A percentile compares a stretch with the other conserved stretches of the same genome.
These are phyloP conservation scores for Monilinia aucupariae DNA, from an alignment of 2,329 filamentous ascomycete species.

Conservation along the genomic window DNA sequence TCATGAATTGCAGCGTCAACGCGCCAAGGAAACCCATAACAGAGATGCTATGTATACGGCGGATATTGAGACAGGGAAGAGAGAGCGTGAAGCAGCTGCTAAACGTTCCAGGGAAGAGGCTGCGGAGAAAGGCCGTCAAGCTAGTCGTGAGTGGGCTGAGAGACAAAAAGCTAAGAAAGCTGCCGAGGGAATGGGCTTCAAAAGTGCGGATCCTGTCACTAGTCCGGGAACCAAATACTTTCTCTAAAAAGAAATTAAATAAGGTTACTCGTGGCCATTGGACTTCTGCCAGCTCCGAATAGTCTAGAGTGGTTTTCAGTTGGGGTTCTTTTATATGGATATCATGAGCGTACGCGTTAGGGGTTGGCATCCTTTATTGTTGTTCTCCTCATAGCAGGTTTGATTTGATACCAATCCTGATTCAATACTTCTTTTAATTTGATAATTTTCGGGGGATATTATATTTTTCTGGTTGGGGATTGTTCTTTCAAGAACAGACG, in stretches of 20 bases:
- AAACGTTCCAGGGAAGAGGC: constrained; percentile 54
- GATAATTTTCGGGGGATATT: background rate
- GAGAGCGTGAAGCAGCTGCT: constrained; percentile 49
- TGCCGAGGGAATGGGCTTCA: constrained; percentile 15
- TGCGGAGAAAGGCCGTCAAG: constrained; percentile 54
- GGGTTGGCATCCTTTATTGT: background rate
- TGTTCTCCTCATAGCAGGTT: background rate
- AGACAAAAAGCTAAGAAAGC: constrained; percentile 40
- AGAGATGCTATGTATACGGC: constrained; percentile 46
- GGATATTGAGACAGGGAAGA: constrained; percentile 48
- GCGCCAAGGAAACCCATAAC: constrained; percentile 50
- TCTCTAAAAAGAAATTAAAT: constrained; percentile 14
- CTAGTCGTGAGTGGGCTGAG: constrained; percentile 58
- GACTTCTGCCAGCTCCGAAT: background rate
- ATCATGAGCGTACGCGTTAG: background rate
- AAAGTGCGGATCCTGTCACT: constrained; percentile 24
- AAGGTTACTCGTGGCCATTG: background rate
- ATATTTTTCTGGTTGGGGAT: background rate
- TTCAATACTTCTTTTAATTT: background rate
- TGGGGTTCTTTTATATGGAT: background rate
- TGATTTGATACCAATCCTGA: background rate
- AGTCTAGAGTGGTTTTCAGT: background rate
- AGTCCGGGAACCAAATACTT: constrained; percentile 30
- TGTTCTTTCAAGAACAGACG: background rate
- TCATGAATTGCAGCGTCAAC: constrained; percentile 45